Evolutionary conservation across 2,329 filamentous ascomycete species (phyloP), one percentile per base, ranked within the genome.

Genomic region (Venturia oleaginea): DNA sequence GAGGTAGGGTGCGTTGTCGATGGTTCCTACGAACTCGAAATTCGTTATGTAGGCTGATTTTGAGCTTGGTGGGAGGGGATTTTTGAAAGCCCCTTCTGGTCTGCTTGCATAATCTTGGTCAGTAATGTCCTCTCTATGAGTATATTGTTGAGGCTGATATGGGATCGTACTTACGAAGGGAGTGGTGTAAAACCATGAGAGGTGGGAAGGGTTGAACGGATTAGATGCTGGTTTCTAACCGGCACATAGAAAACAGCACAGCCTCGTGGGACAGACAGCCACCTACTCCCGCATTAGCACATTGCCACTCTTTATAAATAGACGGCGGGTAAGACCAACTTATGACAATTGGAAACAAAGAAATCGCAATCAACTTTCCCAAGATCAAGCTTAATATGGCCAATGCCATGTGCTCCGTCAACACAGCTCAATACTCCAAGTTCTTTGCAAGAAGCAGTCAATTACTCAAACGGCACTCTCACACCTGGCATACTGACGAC

Each of bases 341-440:
- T 96, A 78, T 96, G 90, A 69, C 86, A 90, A 74, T 97, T 97
- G 64, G 83, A 88, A 17, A 93, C 83, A 71, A 95, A 90, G 77
- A 96, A 97, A 74, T 97, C 92, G 0, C 91, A 87, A 67, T 92
- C 84, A 2, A 92, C 77, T 4, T 76, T 74, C 0, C 72, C 68
- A 17, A 97, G 76, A 73, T 95, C 84, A 8, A 97, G 74, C 0
- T 83, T 79, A 37, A 96, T 81, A 75, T 94, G 88, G 1, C 93
- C 93, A 30, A 96, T 77, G 0, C 88, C 88, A 75, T 97, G 93
- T 0, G 93, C 93, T 19, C 85, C 92, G 72, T 97, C 93, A 43
- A 97, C 79, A 24, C 91, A 78, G 69, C 88, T 92, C 63, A 93
- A 72, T 3, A 97, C 78, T 0, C 83, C 84, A 30, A 87, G 78